Base-by-base conservation (phyloP, 2,329 filamentous ascomycete genomes). In the Aspergillus cejpii region DNA sequence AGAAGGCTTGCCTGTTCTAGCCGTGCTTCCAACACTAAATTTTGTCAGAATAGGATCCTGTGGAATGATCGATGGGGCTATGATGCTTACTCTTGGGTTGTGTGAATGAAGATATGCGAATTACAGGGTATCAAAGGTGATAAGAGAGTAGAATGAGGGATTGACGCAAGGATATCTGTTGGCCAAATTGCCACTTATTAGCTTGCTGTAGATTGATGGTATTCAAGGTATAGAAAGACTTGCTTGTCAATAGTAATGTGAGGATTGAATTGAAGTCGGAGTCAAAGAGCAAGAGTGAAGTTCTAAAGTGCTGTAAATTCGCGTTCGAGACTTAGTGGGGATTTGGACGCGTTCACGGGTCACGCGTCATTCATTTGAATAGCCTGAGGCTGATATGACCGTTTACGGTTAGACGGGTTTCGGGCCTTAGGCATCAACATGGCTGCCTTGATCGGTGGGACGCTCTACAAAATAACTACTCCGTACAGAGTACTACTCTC, bases 1-100 rank as follows among this genome's bases (percentile, higher is more conserved):
- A 98, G 80, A 69, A 94, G 78, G 64, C 81, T 79, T 52, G 94
- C 91, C 78, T 97, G 90, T 69, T 92, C 86, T 71, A 98, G 80
- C 74, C 90, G 86, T 81, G 92, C 92, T 80, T 98, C 92, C 75
- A 98, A 83, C 91, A 97, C 78, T 81, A 58, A 39, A 49, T 27
- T 23, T 44, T 17, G 45, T 60, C 42, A 53, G 44, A 36, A n/a
- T n/a, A n/a, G n/a, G n/a, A n/a, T n/a, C n/a, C n/a, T n/a, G n/a
- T n/a, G n/a, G n/a, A n/a, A n/a, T n/a, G n/a, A n/a, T n/a, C n/a
- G 43, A 39, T 23, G 34, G 23, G 23, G 37, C 40, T 29, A 39
- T 45, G 39, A 17, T 31, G 58, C 63, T 54, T 50, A 66, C 62
- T 65, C 42, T 60, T 64, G 61, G n/a, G 49, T 41, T 44, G 45